These are phyloP conservation scores for Aspergillus jensenii DNA, from an alignment of 2,329 filamentous ascomycete genomes.

Conservation along the genomic window DNA sequence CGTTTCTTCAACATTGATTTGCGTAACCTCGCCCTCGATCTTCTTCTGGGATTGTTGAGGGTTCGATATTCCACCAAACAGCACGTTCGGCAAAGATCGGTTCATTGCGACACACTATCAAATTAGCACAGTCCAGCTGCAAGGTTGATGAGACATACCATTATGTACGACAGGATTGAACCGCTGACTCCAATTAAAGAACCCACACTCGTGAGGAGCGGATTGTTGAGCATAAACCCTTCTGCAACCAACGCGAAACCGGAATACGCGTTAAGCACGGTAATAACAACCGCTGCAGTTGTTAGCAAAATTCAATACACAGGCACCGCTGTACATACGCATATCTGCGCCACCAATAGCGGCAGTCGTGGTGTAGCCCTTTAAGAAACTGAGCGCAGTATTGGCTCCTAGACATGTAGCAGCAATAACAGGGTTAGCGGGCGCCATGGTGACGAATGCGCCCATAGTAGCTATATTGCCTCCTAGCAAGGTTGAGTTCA, in stretches of 20 bases:
- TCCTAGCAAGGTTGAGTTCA: conserved; percentile 74
- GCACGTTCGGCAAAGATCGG: conserved; percentile 79
- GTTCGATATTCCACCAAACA: conserved; percentile 78
- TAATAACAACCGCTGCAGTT: conserved; percentile 72
- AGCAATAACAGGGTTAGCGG: conserved; percentile 74
- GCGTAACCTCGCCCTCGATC: conserved; percentile 75
- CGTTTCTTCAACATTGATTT: conserved; percentile 77
- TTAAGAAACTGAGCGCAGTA: conserved; percentile 74
- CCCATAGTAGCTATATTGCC: conserved; percentile 81
- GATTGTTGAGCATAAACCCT: conserved; percentile 88
- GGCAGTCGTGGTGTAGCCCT: conserved; percentile 83
- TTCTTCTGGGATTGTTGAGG: conserved; percentile 59
- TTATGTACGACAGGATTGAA: conserved; percentile 83
- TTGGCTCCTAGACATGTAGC: conserved; percentile 76
- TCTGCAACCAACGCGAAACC: conserved; percentile 88
- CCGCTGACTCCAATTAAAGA: conserved; percentile 86
- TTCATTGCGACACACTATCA: conserved; percentile 81
- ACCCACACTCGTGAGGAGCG: conserved; percentile 79
- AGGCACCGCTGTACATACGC: conserved; percentile 50
- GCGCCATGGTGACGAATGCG: conserved; percentile 77
- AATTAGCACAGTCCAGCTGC: background rate
- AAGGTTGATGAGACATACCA: conserved; percentile 36
- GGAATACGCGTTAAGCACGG: conserved; percentile 85
- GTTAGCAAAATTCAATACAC: conserved; percentile 22
- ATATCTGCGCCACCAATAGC: conserved; percentile 93